phyloP scores from a whole-genome alignment of 2,329 filamentous ascomycete genomes.

The Sporothrix phasma region DNA sequence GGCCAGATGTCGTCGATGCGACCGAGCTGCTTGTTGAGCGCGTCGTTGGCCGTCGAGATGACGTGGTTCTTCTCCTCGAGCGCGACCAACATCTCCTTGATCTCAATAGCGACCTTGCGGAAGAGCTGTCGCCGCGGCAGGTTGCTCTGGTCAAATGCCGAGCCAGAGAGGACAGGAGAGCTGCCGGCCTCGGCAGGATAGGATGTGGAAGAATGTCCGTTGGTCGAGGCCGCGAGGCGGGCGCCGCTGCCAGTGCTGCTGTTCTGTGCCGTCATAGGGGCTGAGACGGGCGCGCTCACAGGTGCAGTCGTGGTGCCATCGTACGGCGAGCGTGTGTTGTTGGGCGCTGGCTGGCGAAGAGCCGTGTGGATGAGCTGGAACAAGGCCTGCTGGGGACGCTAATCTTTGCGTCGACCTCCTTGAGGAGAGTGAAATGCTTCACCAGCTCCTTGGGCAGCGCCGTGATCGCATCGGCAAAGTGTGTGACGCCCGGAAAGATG shows the following conservation, averaged over 20 bases:
- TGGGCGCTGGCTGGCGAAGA: constrained; percentile 40
- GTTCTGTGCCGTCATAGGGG: constrained; percentile 41
- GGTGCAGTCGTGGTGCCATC: constrained; percentile 31
- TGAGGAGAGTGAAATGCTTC: constrained; percentile 87
- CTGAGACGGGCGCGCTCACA: constrained; percentile 30
- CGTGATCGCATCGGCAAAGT: constrained; percentile 85
- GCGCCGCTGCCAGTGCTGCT: constrained; percentile 33
- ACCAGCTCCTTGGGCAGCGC: constrained; percentile 92
- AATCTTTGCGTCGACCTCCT: constrained; percentile 96
- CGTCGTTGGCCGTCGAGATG: constrained; percentile 82
- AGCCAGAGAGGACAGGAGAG: background rate
- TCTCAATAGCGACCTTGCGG: constrained; percentile 64
- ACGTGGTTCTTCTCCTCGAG: constrained; percentile 98
- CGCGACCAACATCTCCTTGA: constrained; percentile 77
- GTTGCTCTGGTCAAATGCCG: constrained; percentile 46
- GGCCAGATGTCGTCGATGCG: constrained; percentile 83
- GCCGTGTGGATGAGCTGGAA: constrained; percentile 63
- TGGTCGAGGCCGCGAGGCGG: constrained; percentile 18
- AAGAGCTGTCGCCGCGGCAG: constrained; percentile 63
- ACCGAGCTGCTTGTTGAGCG: constrained; percentile 71
- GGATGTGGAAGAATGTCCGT: constrained; percentile 23
- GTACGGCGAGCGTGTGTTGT: constrained; percentile 33
- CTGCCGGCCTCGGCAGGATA: background rate
- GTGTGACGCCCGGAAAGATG: constrained; percentile 55
- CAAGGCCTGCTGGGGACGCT: constrained; percentile 74